phyloP scores from a whole-genome alignment of 73 alveolate genomes.

The Blepharisma japonicum region DNA sequence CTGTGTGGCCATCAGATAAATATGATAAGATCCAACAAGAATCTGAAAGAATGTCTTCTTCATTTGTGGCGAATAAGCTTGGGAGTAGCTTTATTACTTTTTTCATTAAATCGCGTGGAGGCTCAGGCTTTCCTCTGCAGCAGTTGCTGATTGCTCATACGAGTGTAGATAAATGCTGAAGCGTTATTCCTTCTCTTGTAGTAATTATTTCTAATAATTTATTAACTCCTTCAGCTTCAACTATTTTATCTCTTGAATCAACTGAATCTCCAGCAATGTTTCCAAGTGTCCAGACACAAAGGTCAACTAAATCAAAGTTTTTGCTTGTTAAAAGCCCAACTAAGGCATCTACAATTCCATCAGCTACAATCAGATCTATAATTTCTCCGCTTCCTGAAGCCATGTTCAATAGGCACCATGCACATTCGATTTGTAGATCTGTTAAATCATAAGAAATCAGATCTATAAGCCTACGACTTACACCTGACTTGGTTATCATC shows the following conservation, averaged over 20 bases:
- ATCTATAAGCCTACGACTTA: conserved; percentile 82
- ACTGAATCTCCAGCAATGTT: conserved; percentile 92
- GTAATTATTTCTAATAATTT: conserved; percentile 72
- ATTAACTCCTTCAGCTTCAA: conserved; percentile 69
- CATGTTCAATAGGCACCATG: conserved; percentile 93
- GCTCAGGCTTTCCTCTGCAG: conserved; percentile 92
- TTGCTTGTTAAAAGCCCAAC: conserved; percentile 70
- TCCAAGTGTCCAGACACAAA: conserved; percentile 94
- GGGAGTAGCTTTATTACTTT: conserved; percentile 72
- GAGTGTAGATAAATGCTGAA: background rate
- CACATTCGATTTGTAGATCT: conserved; percentile 89
- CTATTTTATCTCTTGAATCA: conserved; percentile 74
- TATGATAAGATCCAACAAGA: conserved; percentile 94
- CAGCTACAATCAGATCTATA: conserved; percentile 77
- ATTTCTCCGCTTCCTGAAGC: conserved; percentile 91
- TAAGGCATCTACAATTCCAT: conserved; percentile 82
- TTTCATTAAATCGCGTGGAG: conserved; percentile 54
- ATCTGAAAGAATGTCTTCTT: conserved; percentile 90
- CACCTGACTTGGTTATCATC: conserved; percentile 87
- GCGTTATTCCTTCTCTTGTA: conserved; percentile 57
- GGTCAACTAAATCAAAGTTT: conserved; percentile 77
- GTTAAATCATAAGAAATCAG: conserved; percentile 70
- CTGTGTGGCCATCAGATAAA: conserved; percentile 93
- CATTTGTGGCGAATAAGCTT: conserved; percentile 64
- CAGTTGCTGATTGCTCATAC: conserved; percentile 92